phyloP scores from a whole-genome alignment of 2,329 filamentous ascomycete genomes.

The Coniosporium tulheliwenetii region DNA sequence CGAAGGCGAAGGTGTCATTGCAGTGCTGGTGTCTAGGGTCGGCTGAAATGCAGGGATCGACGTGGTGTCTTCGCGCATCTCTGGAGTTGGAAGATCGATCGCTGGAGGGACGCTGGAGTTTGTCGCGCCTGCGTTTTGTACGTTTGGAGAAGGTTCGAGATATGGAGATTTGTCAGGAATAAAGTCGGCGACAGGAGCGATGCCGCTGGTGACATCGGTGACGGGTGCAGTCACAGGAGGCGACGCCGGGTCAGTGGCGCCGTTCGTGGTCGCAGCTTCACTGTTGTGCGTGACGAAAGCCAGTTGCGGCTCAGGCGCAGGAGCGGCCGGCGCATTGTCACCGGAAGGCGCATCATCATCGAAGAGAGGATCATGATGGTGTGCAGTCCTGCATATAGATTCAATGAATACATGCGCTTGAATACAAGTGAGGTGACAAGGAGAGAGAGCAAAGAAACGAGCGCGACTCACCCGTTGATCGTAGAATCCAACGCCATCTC shows the following conservation, averaged over 20 bases:
- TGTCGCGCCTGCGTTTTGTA: conserved; percentile 10
- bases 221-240: conserved; percentile 1
- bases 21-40: too few species aligned
- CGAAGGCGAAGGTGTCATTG: too few species aligned
- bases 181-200: conserved; percentile 26
- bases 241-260: conserved; percentile 1
- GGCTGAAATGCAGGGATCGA: neutral
- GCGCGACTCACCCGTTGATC: conserved; percentile 43
- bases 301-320: too few species aligned
- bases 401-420: conserved; percentile 6
- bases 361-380: conserved; percentile 17
- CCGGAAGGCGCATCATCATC: conserved; percentile 12
- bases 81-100: conserved; percentile 23
- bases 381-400: conserved; percentile 10
- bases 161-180: conserved; percentile 24
- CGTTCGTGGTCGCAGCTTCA: neutral
- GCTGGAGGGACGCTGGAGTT: conserved; percentile 18
- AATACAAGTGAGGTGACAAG: conserved; percentile 1
- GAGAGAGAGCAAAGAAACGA: conserved; percentile 9
- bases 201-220: conserved; percentile 23
- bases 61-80: conserved; percentile 6
- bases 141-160: conserved; percentile 22
- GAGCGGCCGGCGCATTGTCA: conserved; percentile 9
- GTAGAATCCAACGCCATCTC: conserved; percentile 37
- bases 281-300: neutral